Percentiles rank a stretch among this genome's conserved stretches.
Evolutionary conservation across 23 red algal species (phyloP).

Genomic region (Gracilaria gracilis): DNA sequence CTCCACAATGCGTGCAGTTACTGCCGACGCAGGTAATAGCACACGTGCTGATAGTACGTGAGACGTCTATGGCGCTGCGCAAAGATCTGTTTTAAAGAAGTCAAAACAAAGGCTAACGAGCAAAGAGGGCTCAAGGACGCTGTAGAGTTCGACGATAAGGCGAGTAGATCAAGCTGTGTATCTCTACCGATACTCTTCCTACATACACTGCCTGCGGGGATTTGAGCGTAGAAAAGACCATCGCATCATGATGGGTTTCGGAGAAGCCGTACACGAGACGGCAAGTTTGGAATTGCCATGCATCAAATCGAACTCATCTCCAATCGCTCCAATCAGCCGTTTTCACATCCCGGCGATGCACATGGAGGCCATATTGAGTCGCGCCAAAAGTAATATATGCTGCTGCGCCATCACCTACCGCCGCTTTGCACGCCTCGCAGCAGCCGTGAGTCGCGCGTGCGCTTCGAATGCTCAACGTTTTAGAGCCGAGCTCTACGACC

Average conservation of each 20-base stretch:
- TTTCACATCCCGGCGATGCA: background rate
- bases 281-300: no score
- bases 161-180: no score
- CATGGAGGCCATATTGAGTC: background rate
- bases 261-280: background rate
- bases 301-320: background rate
- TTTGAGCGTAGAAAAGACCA: background rate
- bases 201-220: no score
- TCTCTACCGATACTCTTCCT: no score
- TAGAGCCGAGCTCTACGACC: no score
- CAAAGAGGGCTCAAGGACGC: conserved; percentile 1
- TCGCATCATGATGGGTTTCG: background rate
- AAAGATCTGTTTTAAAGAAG: conserved; percentile 27
- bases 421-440: background rate
- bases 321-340: background rate
- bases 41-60: conserved; percentile 10
- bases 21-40: conserved; percentile 63
- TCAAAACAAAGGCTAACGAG: no score
- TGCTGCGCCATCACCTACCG: background rate
- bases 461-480: no score
- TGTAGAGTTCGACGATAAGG: background rate
- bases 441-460: background rate
- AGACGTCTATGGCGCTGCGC: conserved; percentile 10
- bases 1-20: background rate
- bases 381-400: background rate